Base-by-base conservation (phyloP, 768 basidiomycete genomes). In the Suillus variegatus region DNA sequence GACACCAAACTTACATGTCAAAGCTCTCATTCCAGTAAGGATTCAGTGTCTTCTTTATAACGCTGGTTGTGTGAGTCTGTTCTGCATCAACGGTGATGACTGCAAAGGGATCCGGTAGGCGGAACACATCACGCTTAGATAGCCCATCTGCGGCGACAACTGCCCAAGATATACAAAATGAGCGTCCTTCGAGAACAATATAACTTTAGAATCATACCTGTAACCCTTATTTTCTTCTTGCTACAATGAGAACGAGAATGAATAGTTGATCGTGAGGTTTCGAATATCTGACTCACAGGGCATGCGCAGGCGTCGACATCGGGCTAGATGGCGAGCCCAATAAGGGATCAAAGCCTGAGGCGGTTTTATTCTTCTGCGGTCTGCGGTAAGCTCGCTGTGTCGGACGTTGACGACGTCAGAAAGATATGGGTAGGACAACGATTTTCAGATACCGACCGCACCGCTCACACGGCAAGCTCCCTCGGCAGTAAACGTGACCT, bases 21-120 rank as follows among this genome's bases (percentile, higher is more conserved):
- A 99, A 99, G 74, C 92, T 93, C 81, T 98, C 97, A 75, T 94
- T 97, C 95, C 95, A 97, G 78, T 97, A 96, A 0, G 95, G 93
- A 78, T 95, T 95, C 56, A 95, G 78, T 0, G 94, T 94, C 81
- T 94, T 96, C 84, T 95, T 98, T 74, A 99, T 97, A 40, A 97
- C 97, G 64, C 92, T 94, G 18, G 96, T 99, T 1, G 97, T 97
- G 70, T 94, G 92, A 0, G 96, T 99, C 78, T 98, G 96, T 77
- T 97, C 95, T 4, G 95, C 94, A 70, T 99, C 97, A 51, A 99
- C 95, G 25, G 97, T 98, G 77, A 99, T 92, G 72, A 99, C 95
- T 6, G 97, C 97, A 76, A 99, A 98, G 6, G 97, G 97, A 78
- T 99, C 96, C 4, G 97, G 97, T 7, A 98, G 89, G 61, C 96